Base-by-base conservation (phyloP, 139 green algal genomes). In the Picochlorum sp. region DNA sequence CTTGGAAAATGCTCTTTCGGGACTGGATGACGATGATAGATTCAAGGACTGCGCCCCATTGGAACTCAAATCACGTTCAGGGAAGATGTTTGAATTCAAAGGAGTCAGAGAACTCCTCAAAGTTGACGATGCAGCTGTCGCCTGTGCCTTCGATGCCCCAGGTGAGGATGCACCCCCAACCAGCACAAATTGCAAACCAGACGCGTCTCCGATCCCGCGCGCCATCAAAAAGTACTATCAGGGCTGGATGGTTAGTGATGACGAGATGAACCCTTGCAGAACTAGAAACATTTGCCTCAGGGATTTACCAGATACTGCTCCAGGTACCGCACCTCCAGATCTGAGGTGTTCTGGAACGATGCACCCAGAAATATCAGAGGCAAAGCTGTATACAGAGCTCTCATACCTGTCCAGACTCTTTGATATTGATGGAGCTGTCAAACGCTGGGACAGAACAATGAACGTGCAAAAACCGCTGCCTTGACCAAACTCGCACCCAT, bases 141-240 rank as follows among this genome's bases (percentile, higher is more conserved):
- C 72, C 6, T 51, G 50, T 3, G 69, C 73, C 13, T 60, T 80
- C 24, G 45, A 57, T 61, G 74, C 77, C 7, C 78, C 77, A 2
- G 14, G 13, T 20, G 61, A 56, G 5, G 51, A 30, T 23, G 24
- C 24, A 2, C 38, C 61, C 16, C 45, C 2, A 71, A 13, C 21
- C 67, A 4, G 79, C 71, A 6, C 75, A 85, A 76, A 67, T 95
- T 13, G 68, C 73, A 37, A 96, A 96, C 70, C 88, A 94, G 78
- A 75, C 75, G 8, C 18, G 51, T 37, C 64, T 94, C 23, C 37
- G 51, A 45, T 56, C 62, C 47, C 66, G 77, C 28, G 81, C 54
- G 55, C 49, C 13, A 30, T 78, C 3, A 49, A 37, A 23, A 64
- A 47, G 16, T 92, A 89, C 72, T 94, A 92, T 64, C 76, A 87